These are phyloP conservation scores for Fusarium euwallaceae DNA, from an alignment of 2,329 filamentous ascomycete genomes.

Conservation along the genomic window DNA sequence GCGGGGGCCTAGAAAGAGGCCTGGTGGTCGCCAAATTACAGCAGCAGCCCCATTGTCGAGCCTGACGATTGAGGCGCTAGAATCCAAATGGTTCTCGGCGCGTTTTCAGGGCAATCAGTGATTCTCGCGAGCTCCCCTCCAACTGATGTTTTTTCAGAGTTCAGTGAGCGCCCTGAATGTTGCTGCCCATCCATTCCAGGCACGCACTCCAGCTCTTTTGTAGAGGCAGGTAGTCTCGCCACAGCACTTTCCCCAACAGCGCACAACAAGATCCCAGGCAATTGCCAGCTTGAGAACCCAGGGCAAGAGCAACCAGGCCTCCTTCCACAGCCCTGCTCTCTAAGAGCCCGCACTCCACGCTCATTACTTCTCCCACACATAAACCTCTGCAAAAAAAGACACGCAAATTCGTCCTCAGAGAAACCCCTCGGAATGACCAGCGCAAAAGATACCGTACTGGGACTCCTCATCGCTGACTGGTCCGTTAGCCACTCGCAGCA, in stretches of 20 bases:
- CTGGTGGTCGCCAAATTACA: slow-evolving; percentile 16
- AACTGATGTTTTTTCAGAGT: not conserved
- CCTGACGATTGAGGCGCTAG: not conserved
- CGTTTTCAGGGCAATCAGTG: slow-evolving; percentile 9
- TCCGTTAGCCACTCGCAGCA: slow-evolving; percentile 29
- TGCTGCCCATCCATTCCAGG: slow-evolving; percentile 4
- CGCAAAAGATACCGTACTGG: slow-evolving; percentile 1
- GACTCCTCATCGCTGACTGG: slow-evolving; percentile 30
- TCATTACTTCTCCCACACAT: slow-evolving; percentile 20
- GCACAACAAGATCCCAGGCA: slow-evolving; percentile 3
- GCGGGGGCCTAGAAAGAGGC: slow-evolving; percentile 32
- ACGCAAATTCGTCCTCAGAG: slow-evolving; percentile 14
- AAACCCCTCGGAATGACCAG: not conserved
- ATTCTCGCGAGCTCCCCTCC: not conserved
- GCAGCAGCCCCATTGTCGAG: slow-evolving; percentile 8
- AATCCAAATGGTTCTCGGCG: not conserved
- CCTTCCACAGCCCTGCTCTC: not conserved
- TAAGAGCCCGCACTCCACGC: slow-evolving; percentile 10
- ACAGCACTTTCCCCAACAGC: slow-evolving; percentile 6
- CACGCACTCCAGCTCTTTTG: not conserved
- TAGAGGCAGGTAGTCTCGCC: slow-evolving; percentile 10
- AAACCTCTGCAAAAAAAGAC: slow-evolving; percentile 2
- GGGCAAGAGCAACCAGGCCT: slow-evolving; percentile 10
- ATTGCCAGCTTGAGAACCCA: not conserved
- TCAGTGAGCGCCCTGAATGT: slow-evolving; percentile 1